Percentiles rank a stretch among this genome's conserved stretches.
Conservation (phyloP, 306 rosid species). For the Medicago ruthenica region DNA sequence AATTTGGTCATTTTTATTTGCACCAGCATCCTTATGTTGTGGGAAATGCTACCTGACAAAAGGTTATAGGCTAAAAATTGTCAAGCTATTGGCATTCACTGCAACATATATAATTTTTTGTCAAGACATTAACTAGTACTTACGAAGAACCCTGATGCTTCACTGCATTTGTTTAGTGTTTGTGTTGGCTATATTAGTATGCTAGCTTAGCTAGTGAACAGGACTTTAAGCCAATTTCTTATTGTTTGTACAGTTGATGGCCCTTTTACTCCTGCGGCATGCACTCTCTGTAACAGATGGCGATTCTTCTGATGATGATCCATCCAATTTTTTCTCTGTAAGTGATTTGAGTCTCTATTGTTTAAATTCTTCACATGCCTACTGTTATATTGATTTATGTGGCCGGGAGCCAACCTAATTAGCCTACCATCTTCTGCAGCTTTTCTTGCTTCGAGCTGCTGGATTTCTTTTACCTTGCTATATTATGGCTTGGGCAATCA, state of each 20-base stretch:
- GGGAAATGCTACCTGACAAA: neutral
- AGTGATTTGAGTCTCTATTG: constrained; percentile 37
- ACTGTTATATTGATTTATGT: constrained; percentile 7
- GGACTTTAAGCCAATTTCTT: constrained; percentile 30
- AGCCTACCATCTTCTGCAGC: constrained; percentile 54
- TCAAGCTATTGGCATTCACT: neutral
- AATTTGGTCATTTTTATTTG: neutral
- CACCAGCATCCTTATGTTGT: neutral
- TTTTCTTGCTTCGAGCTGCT: constrained; percentile 94
- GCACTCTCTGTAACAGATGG: constrained; percentile 76
- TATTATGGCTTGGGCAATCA: constrained; percentile 98
- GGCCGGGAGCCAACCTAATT: constrained; percentile 28
- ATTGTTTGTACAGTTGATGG: constrained; percentile 77
- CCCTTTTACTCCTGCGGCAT: constrained; percentile 87
- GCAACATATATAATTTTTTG: neutral
- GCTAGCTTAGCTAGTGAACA: constrained; percentile 12
- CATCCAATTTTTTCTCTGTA: constrained; percentile 83
- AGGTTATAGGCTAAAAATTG: neutral
- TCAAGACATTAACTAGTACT: neutral
- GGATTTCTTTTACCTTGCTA: constrained; percentile 98
- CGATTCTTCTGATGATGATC: constrained; percentile 63
- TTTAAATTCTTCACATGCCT: constrained; percentile 8
- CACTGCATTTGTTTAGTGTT: neutral
- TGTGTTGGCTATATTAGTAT: neutral
- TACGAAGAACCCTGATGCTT: neutral